phyloP scores from a whole-genome alignment of 164 flowering plant species.

The Amborella trichopoda region DNA sequence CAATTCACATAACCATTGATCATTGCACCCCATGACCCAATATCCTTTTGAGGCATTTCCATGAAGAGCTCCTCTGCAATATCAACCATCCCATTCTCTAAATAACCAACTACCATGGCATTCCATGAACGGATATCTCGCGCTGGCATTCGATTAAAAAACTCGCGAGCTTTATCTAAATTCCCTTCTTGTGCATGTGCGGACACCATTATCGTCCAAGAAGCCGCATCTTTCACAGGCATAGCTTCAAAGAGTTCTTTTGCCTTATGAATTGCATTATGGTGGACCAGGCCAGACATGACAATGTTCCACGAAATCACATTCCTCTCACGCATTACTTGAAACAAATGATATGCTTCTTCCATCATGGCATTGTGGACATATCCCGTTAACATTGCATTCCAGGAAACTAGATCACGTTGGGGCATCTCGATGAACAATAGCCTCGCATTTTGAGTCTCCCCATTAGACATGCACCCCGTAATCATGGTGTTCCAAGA shows the following conservation, averaged over 20 bases:
- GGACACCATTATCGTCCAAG: slow-evolving; percentile 54
- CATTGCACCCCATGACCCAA: slow-evolving; percentile 32
- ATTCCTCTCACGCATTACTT: slow-evolving; percentile 34
- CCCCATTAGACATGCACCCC: slow-evolving; percentile 39
- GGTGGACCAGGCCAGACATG: slow-evolving; percentile 31
- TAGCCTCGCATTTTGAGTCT: slow-evolving; percentile 23
- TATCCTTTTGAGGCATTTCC: slow-evolving; percentile 35
- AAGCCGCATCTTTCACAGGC: slow-evolving; percentile 32
- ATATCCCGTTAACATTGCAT: slow-evolving; percentile 53
- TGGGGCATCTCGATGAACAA: slow-evolving; percentile 31
- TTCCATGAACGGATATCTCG: slow-evolving; percentile 53
- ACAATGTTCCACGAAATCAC: slow-evolving; percentile 58
- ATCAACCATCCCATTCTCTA: slow-evolving; percentile 21
- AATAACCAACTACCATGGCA: slow-evolving; percentile 37
- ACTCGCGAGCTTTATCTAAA: slow-evolving; percentile 29
- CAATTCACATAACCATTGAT: slow-evolving; percentile 29
- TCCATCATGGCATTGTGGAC: slow-evolving; percentile 26
- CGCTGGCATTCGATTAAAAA: slow-evolving; percentile 39
- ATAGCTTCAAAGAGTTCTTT: slow-evolving; percentile 30
- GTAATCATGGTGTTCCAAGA: slow-evolving; percentile 46
- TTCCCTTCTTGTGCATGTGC: slow-evolving; percentile 27
- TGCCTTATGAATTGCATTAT: slow-evolving; percentile 20
- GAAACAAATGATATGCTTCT: slow-evolving; percentile 31
- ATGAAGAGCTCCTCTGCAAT: slow-evolving; percentile 38
- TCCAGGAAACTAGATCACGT: slow-evolving; percentile 55